Conservation (phyloP, 768 basidiomycete species). For the Auricularia sp. region DNA sequence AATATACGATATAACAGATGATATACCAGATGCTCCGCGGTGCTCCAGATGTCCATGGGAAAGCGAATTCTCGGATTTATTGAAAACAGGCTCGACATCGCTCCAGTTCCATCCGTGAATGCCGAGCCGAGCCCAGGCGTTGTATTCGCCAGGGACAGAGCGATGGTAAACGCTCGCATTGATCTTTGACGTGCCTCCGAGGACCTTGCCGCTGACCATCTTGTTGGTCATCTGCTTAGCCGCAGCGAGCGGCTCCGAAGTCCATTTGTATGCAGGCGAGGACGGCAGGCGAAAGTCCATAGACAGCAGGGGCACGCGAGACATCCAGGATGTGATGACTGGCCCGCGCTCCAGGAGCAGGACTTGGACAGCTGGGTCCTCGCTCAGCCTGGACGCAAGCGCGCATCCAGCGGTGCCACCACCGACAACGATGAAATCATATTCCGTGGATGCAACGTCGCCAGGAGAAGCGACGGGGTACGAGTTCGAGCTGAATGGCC, state of each 20-base stretch:
- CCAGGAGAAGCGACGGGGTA: too few species aligned
- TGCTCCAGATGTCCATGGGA: too few species aligned
- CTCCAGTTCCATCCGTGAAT: conserved; percentile 27
- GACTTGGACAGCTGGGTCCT: too few species aligned
- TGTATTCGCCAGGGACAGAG: conserved; percentile 23
- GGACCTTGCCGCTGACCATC: conserved; percentile 18
- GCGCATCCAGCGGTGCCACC: too few species aligned
- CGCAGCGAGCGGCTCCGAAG: conserved; percentile 7
- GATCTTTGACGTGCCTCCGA: conserved; percentile 10
- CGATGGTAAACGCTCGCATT: conserved; percentile 16
- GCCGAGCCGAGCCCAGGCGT: conserved; percentile 22
- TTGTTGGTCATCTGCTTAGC: conserved; percentile 11
- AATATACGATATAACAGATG: too few species aligned
- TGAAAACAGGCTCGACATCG: conserved; percentile 25
- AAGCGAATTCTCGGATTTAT: conserved; percentile 21
- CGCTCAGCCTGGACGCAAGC: too few species aligned
- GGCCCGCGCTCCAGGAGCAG: too few species aligned
- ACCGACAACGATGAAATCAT: too few species aligned
- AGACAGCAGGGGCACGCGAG: conserved; percentile 24
- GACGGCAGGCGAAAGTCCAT: conserved; percentile 18
- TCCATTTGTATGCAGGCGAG: conserved; percentile 13
- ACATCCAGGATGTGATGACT: conserved; percentile 13
- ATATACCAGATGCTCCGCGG: too few species aligned
- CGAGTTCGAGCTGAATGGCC: too few species aligned
- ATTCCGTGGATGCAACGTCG: too few species aligned